phyloP scores from a whole-genome alignment of 192 early-diverging fungal species.

The Haplosporangium gracile region DNA sequence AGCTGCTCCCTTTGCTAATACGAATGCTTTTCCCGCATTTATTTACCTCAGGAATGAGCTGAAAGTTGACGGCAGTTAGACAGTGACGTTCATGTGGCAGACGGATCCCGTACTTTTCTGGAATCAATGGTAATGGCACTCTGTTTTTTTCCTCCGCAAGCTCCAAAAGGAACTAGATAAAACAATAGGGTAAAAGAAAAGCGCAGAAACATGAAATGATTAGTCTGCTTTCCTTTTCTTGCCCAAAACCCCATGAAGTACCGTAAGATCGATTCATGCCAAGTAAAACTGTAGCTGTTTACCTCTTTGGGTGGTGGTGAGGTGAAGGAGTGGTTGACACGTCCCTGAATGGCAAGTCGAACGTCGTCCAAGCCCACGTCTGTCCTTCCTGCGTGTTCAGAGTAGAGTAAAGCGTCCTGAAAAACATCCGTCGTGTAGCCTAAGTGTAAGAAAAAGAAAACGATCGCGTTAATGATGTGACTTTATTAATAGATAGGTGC shows the following conservation, averaged over 20 bases:
- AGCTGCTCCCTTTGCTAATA: too few species aligned
- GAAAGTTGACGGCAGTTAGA: constrained; percentile 83
- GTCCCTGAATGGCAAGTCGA: constrained; percentile 91
- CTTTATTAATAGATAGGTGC: background rate
- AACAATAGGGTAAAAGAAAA: background rate
- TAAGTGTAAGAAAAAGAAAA: constrained; percentile 39
- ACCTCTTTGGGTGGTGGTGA: constrained; percentile 91
- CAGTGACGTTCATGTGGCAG: constrained; percentile 82
- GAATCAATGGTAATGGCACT: constrained; percentile 80
- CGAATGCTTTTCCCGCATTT: background rate
- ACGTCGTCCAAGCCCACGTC: constrained; percentile 90
- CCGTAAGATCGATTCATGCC: background rate
- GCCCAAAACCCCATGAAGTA: background rate
- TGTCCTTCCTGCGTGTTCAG: constrained; percentile 88
- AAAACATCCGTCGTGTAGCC: constrained; percentile 93
- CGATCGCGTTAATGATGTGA: background rate
- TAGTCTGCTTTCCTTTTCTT: background rate
- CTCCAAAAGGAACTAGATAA: constrained; percentile 75
- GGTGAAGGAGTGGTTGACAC: constrained; percentile 92
- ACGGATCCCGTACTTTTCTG: constrained; percentile 83
- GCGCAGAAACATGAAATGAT: background rate
- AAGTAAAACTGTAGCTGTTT: background rate
- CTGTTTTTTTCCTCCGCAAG: constrained; percentile 84
- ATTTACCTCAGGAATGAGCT: constrained; percentile 76
- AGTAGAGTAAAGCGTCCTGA: constrained; percentile 91